A percentile compares a stretch with the other conserved stretches of the same genome.
Evolutionary conservation across 768 basidiomycete species (phyloP).

Genomic region (Tulasnella sp.): DNA sequence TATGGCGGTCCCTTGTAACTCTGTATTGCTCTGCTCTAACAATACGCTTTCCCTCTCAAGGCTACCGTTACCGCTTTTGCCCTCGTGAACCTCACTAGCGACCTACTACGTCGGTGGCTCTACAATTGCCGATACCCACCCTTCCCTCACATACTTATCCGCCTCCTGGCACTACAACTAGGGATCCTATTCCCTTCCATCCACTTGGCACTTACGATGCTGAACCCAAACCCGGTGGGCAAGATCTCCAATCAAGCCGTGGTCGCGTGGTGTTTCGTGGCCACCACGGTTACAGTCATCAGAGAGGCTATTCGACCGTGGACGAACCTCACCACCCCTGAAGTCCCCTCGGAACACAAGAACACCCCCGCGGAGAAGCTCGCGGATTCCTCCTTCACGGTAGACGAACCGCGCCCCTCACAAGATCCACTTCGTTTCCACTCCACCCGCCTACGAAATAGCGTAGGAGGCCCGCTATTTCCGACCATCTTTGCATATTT

Average conservation of each 20-base stretch:
- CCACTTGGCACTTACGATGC: neutral
- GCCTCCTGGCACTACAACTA: neutral
- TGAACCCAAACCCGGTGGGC: neutral
- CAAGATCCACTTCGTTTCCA: neutral
- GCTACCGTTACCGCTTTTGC: neutral
- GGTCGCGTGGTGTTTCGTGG: neutral
- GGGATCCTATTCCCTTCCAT: constrained; percentile 1
- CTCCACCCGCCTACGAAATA: neutral
- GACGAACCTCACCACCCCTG: neutral
- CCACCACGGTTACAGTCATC: neutral
- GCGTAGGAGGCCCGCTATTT: neutral
- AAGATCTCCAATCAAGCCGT: neutral
- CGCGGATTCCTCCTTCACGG: neutral
- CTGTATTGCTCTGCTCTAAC: neutral
- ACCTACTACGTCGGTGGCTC: neutral
- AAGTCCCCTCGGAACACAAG: neutral
- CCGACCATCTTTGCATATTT: neutral
- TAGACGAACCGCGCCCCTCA: neutral
- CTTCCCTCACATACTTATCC: neutral
- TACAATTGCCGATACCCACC: neutral
- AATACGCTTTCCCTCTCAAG: neutral
- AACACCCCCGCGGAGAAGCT: neutral
- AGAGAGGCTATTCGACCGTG: neutral
- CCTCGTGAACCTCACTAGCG: neutral
- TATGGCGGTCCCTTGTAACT: neutral